Evolutionary conservation across 2,329 filamentous ascomycete genomes (phyloP), one percentile per base, ranked within the genome.

Genomic region (Verticillium nonalfalfae): DNA sequence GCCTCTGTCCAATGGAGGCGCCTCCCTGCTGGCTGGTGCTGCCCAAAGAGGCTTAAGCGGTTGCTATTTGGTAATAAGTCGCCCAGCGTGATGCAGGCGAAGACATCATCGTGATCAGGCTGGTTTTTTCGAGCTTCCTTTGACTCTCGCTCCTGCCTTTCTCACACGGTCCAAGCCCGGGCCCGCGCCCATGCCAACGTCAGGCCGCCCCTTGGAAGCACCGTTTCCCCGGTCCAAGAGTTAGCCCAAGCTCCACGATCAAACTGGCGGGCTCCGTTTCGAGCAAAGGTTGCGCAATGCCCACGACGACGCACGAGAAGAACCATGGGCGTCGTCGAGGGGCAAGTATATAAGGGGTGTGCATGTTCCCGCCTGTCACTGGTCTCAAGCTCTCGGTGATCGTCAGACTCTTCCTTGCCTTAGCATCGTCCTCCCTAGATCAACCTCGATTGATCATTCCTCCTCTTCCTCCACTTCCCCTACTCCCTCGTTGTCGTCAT

Each of bases 61-160:
- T 59, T 52, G 57, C 33, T 45, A 61, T 63, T 65, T 65, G 50
- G 62, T 65, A 64, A 64, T 65, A 65, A 59, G 39, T 58, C 38
- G 38, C 35, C 60, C 60, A 54, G 34, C 36, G 50, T 60, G 57
- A 59, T 65, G 60, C 57, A 60, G 58, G 62, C 64, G 64, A 65
- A 63, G 64, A 64, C 64, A 63, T 65, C 60, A 64, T 65, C 64
- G 61, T 64, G 64, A 65, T 65, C 63, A 45, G 58, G 58, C 36
- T 50, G 38, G n/a, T 52, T 52, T 56, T 56, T 50, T 40, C 39
- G 45, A 50, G 45, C 45, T 50, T 9, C 26, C 10, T 14, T 60
- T 36, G 31, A n/a, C 52, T 60, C 59, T 58, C 15, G n/a, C 21
- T 18, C n/a, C 11, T 26, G 7, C 18, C n/a, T n/a, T 26, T 26